Evolutionary conservation across 495 filamentous ascomycete genomes (phyloP).

Genomic region (Cryomyces minteri): DNA sequence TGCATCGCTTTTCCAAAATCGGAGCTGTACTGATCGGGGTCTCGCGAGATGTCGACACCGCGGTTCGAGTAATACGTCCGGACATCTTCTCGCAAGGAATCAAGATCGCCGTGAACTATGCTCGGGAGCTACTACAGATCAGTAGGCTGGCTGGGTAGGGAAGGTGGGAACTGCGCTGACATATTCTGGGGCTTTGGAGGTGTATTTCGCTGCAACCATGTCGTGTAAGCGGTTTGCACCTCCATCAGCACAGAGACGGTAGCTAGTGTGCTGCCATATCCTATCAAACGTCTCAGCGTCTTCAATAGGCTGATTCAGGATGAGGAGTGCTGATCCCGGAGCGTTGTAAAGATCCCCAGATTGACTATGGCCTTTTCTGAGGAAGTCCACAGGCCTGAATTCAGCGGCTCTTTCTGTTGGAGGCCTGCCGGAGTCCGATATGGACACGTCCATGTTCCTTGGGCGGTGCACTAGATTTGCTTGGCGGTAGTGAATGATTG

Average conservation of each 20-base stretch:
- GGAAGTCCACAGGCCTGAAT: too few relatives aligned
- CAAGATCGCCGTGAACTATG: constrained; percentile 71
- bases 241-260: constrained; percentile 63
- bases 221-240: constrained; percentile 71
- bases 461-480: too few relatives aligned
- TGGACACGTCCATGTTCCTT: too few relatives aligned
- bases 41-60: constrained; percentile 37
- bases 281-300: constrained; percentile 10
- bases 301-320: constrained; percentile 21
- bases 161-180: neutral
- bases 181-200: constrained; percentile 13
- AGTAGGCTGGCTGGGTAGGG: neutral
- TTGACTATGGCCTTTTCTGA: too few relatives aligned
- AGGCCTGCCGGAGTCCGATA: too few relatives aligned
- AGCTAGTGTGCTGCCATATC: constrained; percentile 15
- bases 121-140: constrained; percentile 29
- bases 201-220: constrained; percentile 11
- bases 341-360: too few relatives aligned
- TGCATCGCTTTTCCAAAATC: constrained; percentile 64
- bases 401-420: too few relatives aligned
- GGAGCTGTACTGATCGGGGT: constrained; percentile 67
- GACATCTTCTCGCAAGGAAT: constrained; percentile 48
- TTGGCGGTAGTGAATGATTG: too few relatives aligned
- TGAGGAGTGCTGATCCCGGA: constrained; percentile 7
- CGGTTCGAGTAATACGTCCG: constrained; percentile 37